Percentiles rank a stretch among this genome's conserved stretches.
Conservation (phyloP, 2,329 filamentous ascomycete species). For the Penicillium fuscoglaucum region DNA sequence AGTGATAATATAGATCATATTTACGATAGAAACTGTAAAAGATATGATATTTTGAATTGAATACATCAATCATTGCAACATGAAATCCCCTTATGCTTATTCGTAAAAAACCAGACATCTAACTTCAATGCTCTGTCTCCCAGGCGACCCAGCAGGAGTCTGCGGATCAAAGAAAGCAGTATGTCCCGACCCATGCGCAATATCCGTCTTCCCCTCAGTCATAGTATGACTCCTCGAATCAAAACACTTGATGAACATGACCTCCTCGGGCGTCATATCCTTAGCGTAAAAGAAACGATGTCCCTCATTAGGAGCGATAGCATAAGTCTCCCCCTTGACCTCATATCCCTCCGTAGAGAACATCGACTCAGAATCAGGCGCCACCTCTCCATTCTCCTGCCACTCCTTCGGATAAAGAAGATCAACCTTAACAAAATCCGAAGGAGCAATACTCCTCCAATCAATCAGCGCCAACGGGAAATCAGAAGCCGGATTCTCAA, state of each 20-base stretch:
- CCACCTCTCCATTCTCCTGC: conserved; percentile 59
- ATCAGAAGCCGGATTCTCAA: conserved; percentile 63
- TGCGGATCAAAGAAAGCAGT: conserved; percentile 58
- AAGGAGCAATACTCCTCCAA: conserved; percentile 57
- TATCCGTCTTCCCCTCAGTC: conserved; percentile 40
- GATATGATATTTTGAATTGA: neutral
- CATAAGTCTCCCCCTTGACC: conserved; percentile 63
- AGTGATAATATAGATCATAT: neutral
- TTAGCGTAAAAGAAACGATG: conserved; percentile 67
- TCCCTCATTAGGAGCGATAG: conserved; percentile 56
- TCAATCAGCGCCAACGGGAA: conserved; percentile 70
- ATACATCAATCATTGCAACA: neutral
- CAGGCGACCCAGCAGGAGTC: conserved; percentile 52
- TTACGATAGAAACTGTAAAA: neutral
- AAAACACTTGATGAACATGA: conserved; percentile 58
- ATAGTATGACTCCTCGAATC: conserved; percentile 49
- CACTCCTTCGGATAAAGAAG: conserved; percentile 62
- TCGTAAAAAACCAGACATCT: conserved; percentile 64
- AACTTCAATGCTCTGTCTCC: conserved; percentile 65
- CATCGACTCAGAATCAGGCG: conserved; percentile 50
- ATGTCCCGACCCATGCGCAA: conserved; percentile 54
- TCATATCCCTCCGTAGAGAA: conserved; percentile 62
- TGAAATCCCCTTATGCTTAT: conserved; percentile 26
- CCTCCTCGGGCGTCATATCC: conserved; percentile 63
- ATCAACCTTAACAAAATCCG: conserved; percentile 62